phyloP scores from a whole-genome alignment of 441 rosid genomes.

The Heliophila coronopifolia region DNA sequence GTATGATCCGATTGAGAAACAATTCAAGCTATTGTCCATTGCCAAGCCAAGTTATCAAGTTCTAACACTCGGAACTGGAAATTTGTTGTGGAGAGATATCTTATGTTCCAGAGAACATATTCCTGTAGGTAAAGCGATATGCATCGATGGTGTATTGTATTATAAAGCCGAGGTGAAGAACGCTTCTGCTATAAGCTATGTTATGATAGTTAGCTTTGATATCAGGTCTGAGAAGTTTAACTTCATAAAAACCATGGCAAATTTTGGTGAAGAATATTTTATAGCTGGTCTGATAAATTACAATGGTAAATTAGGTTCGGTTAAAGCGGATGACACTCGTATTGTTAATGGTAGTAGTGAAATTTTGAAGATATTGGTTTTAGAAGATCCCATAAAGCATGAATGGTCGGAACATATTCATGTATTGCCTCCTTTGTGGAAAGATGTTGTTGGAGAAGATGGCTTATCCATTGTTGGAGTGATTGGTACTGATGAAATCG shows the following conservation, averaged over 20 bases:
- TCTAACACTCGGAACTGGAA: too few species aligned
- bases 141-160: not conserved
- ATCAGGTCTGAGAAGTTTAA: not conserved
- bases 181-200: too few species aligned
- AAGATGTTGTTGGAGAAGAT: not conserved
- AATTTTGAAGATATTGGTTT: too few species aligned
- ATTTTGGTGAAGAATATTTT: too few species aligned
- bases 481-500: not conserved
- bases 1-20: not conserved
- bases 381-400: too few species aligned
- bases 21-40: not conserved
- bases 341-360: too few species aligned
- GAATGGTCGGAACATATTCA: not conserved
- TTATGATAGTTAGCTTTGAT: not conserved
- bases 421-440: too few species aligned
- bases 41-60: too few species aligned
- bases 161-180: not conserved
- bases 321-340: too few species aligned
- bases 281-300: too few species aligned
- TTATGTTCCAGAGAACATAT: not conserved
- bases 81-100: not conserved
- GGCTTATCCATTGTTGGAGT: not conserved
- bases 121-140: not conserved
- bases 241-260: not conserved
- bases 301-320: not conserved